Evolutionary conservation across 805 yeast genomes (phyloP).

Genomic region (Suhomyces faveliae): DNA sequence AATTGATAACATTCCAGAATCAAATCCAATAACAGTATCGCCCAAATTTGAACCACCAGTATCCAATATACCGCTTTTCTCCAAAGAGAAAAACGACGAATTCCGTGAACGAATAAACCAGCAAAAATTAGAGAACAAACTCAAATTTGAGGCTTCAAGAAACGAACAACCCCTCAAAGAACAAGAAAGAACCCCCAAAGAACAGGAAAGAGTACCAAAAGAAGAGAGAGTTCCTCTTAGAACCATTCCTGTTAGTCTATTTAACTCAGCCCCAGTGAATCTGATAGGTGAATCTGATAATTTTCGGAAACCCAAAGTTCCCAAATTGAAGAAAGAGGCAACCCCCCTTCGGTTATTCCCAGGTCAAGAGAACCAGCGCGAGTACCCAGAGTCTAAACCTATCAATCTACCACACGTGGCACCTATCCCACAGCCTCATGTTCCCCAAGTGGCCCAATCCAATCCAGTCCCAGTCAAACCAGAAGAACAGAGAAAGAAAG

Average conservation of each 20-base stretch:
- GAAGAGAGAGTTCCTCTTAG: constrained; percentile 18
- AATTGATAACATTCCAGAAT: constrained; percentile 1
- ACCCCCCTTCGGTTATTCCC: background rate
- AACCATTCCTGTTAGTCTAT: constrained; percentile 13
- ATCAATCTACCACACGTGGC: background rate
- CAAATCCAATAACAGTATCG: background rate
- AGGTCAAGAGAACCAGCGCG: constrained; percentile 1
- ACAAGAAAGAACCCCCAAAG: background rate
- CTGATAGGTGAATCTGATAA: constrained; percentile 14
- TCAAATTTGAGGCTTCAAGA: constrained; percentile 1
- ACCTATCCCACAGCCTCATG: background rate
- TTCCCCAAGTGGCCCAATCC: background rate
- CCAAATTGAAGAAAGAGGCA: constrained; percentile 12
- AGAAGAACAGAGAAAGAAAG: constrained; percentile 24
- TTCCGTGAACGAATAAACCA: constrained; percentile 26
- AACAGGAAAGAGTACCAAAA: no score
- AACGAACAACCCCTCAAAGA: background rate
- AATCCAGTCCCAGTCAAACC: constrained; percentile 6
- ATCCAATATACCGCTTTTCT: constrained; percentile 2
- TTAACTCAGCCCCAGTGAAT: constrained; percentile 14
- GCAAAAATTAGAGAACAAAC: constrained; percentile 15
- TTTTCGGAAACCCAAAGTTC: constrained; percentile 37
- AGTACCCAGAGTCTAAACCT: background rate
- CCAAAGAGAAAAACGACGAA: constrained; percentile 22
- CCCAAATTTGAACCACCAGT: background rate